Conservation (phyloP, 164 flowering plant species). For the Chloranthus sessilifolius region DNA sequence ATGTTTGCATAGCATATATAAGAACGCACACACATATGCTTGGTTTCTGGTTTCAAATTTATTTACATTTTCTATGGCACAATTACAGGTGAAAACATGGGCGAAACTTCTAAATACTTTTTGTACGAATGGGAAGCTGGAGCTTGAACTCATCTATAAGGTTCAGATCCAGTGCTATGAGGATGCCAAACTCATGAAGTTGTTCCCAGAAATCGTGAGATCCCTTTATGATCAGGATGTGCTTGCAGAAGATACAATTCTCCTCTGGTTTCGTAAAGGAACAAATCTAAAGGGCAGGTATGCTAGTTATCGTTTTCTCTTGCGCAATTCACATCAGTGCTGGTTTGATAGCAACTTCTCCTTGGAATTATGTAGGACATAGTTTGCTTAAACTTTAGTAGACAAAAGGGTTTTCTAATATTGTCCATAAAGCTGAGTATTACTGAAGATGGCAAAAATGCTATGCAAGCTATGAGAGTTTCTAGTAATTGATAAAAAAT, state of each 20-base stretch:
- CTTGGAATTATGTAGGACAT: too few species aligned
- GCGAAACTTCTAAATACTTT: constrained; percentile 68
- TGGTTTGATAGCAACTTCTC: too few species aligned
- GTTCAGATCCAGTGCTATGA: constrained; percentile 96
- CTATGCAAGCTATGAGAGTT: too few species aligned
- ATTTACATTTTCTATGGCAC: too few species aligned
- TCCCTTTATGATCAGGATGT: constrained; percentile 94
- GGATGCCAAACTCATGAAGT: constrained; percentile 94
- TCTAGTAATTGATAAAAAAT: too few species aligned
- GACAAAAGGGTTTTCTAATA: too few species aligned
- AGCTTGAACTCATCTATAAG: constrained; percentile 92
- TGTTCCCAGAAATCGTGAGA: constrained; percentile 89
- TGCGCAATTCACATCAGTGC: too few species aligned
- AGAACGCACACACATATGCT: too few species aligned
- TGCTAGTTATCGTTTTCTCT: constrained; percentile 1
- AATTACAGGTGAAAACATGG: constrained; percentile 91
- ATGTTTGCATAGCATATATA: too few species aligned
- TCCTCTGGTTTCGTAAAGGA: constrained; percentile 92
- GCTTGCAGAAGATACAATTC: constrained; percentile 95
- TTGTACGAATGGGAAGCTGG: constrained; percentile 87
- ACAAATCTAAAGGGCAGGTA: constrained; percentile 97
- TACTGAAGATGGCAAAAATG: too few species aligned
- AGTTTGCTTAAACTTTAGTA: too few species aligned
- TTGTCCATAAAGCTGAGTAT: too few species aligned
- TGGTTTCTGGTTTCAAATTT: background rate